Evolutionary conservation across 306 rosid species (phyloP).

Genomic region (Chamaecrista fasciculata): DNA sequence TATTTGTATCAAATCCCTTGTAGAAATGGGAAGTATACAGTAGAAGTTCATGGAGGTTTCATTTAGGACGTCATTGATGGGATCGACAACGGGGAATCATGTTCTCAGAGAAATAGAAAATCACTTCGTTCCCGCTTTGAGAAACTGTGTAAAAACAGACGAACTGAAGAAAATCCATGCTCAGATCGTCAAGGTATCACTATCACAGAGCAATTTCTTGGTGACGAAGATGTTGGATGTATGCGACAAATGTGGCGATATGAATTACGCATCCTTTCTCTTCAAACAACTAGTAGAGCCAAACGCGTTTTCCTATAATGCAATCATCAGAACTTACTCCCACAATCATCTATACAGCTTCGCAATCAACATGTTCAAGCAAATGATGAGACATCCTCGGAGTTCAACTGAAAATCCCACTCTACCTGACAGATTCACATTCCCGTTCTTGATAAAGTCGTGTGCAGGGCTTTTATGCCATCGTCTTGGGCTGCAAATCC

Average conservation of each 20-base stretch:
- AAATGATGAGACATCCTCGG: constrained; percentile 43
- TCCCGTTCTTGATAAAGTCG: constrained; percentile 68
- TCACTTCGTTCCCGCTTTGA: constrained; percentile 45
- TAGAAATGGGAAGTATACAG: no score
- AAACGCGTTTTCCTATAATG: constrained; percentile 59
- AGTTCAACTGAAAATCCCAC: constrained; percentile 11
- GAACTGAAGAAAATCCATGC: constrained; percentile 58
- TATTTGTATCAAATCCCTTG: no score
- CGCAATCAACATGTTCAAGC: constrained; percentile 45
- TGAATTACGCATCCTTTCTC: constrained; percentile 45
- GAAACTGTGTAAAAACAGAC: constrained; percentile 33
- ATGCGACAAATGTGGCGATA: constrained; percentile 45
- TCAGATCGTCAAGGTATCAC: constrained; percentile 43
- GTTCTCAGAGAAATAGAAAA: constrained; percentile 50
- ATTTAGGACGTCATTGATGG: constrained; percentile 21
- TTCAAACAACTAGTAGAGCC: constrained; percentile 53
- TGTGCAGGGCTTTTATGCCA: constrained; percentile 47
- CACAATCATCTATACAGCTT: constrained; percentile 36
- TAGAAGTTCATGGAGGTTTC: background rate
- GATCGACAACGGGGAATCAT: constrained; percentile 10
- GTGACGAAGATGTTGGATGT: constrained; percentile 66
- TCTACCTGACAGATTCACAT: constrained; percentile 60
- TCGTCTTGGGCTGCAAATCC: constrained; percentile 61
- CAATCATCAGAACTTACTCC: constrained; percentile 58
- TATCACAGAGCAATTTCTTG: constrained; percentile 73